Conservation (phyloP, 805 yeast genomes). For the Helenozyma rhizophorensis region DNA sequence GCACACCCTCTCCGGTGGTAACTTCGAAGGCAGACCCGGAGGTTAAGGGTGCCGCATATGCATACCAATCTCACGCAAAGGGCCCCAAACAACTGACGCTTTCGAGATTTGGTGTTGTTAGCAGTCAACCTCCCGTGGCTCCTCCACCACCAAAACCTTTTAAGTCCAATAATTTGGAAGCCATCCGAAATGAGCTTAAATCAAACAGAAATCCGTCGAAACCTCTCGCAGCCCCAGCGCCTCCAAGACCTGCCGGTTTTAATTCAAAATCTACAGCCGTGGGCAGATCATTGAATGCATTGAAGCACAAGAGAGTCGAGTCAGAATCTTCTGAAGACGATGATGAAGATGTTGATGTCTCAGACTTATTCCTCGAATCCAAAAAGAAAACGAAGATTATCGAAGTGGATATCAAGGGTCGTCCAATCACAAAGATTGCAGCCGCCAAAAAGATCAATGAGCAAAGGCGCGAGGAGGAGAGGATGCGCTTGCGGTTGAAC, state of each 20-base stretch:
- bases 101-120: constrained; percentile 30
- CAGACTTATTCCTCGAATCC: constrained; percentile 38
- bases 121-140: constrained; percentile 29
- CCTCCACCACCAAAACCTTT: constrained; percentile 31
- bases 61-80: constrained; percentile 18
- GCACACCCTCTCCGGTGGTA: constrained; percentile 4
- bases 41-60: constrained; percentile 2
- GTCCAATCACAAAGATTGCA: constrained; percentile 23
- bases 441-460: constrained; percentile 28
- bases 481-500: constrained; percentile 74
- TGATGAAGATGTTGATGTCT: constrained; percentile 32
- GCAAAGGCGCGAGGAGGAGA: constrained; percentile 56
- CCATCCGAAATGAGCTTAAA: constrained; percentile 30
- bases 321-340: constrained; percentile 31
- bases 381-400: constrained; percentile 33
- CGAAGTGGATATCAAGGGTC: constrained; percentile 43
- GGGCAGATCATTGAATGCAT: constrained; percentile 35
- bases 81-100: constrained; percentile 33
- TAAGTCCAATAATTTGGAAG: constrained; percentile 30
- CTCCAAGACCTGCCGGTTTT: constrained; percentile 53
- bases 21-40: constrained; percentile 13
- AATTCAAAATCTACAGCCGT: constrained; percentile 30
- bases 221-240: constrained; percentile 35
- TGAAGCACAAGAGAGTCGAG: constrained; percentile 27
- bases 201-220: constrained; percentile 15